phyloP scores from a whole-genome alignment of 805 yeast genomes.

The Cyberlindnera lachancei region DNA sequence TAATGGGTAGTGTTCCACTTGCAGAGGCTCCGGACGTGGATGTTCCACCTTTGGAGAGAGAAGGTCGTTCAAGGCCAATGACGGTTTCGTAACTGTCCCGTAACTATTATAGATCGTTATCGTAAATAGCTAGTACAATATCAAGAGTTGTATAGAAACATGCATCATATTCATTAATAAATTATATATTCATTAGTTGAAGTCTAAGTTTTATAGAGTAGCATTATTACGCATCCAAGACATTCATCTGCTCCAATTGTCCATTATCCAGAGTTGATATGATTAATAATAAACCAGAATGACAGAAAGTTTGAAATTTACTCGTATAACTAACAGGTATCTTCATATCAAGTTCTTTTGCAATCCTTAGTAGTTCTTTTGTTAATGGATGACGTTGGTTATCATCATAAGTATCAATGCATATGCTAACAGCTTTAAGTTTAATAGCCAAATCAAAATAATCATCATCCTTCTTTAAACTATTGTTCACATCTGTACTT shows the following conservation, averaged over 20 bases:
- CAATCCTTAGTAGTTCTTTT: background rate
- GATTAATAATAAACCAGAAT: too few species aligned
- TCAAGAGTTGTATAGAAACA: too few species aligned
- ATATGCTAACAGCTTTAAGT: slow-evolving; percentile 3
- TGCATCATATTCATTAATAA: too few species aligned
- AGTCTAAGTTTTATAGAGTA: too few species aligned
- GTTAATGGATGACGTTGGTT: slow-evolving; percentile 3
- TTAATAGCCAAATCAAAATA: slow-evolving; percentile 5
- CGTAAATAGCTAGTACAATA: too few species aligned
- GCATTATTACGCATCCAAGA: too few species aligned
- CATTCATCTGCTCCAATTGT: too few species aligned
- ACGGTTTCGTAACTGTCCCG: background rate
- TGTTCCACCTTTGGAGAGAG: slow-evolving; percentile 75
- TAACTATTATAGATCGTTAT: too few species aligned
- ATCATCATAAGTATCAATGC: slow-evolving; percentile 3
- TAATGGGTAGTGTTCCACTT: slow-evolving; percentile 85
- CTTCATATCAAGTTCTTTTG: slow-evolving; percentile 2
- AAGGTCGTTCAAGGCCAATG: slow-evolving; percentile 45
- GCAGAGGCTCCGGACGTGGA: slow-evolving; percentile 41
- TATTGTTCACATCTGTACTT: too few species aligned
- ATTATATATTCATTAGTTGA: too few species aligned
- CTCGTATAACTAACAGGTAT: slow-evolving; percentile 5
- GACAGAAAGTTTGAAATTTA: slow-evolving; percentile 7
- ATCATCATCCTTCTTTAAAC: too few species aligned
- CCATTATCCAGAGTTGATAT: too few species aligned